These are phyloP conservation scores for Geum urbanum DNA, from an alignment of 306 rosid species.

Conservation along the genomic window DNA sequence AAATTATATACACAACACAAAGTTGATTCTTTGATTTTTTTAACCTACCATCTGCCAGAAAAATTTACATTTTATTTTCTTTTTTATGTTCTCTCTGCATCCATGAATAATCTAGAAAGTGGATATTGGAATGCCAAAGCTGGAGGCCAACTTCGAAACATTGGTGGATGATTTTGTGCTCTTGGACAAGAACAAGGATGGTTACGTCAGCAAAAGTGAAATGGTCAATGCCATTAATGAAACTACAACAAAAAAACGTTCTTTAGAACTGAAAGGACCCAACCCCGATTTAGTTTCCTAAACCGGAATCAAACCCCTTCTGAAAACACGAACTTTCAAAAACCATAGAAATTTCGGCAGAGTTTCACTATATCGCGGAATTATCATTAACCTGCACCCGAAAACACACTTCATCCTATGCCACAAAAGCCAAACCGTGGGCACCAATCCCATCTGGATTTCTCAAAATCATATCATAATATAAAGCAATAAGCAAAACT, in stretches of 20 bases:
- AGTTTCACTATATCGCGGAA: too few species aligned
- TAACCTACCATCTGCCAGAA: not conserved
- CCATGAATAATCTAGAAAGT: conserved; percentile 65
- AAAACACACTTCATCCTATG: too few species aligned
- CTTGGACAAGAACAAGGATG: conserved; percentile 94
- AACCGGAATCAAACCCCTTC: too few species aligned
- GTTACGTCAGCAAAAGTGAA: conserved; percentile 87
- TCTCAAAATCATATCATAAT: too few species aligned
- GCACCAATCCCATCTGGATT: too few species aligned
- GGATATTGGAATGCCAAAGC: conserved; percentile 56
- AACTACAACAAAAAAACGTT: conserved; percentile 72
- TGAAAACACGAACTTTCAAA: too few species aligned
- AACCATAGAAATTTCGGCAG: too few species aligned
- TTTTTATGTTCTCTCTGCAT: conserved; percentile 23
- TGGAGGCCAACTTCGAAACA: conserved; percentile 82
- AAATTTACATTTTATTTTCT: not conserved
- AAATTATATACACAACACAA: conserved; percentile 49
- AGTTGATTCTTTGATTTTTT: not conserved
- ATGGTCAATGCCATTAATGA: conserved; percentile 84
- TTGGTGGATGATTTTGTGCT: conserved; percentile 83
- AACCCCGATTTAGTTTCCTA: too few species aligned
- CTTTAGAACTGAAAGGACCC: too few species aligned
- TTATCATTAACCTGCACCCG: too few species aligned
- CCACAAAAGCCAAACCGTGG: too few species aligned
- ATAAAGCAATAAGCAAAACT: too few species aligned